phyloP scores from a whole-genome alignment of 768 basidiomycete species.

The Mycena latifolia region DNA sequence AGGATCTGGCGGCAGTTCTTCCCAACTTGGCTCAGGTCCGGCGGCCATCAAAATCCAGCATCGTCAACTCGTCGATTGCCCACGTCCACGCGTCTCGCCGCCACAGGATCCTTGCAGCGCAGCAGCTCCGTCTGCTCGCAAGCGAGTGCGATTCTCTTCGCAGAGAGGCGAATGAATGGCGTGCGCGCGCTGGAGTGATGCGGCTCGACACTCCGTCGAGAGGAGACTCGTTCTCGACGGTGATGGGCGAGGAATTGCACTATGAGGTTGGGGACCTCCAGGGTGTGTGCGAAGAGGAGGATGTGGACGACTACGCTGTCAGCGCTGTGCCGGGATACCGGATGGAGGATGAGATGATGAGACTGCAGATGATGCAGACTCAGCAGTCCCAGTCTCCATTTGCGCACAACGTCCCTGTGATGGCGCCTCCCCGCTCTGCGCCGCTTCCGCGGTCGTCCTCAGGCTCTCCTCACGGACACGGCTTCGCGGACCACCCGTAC shows the following conservation, averaged over 20 bases:
- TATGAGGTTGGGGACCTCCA: slow-evolving; percentile 36
- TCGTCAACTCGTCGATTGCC: slow-evolving; percentile 83
- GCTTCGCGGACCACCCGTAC: slow-evolving; percentile 24
- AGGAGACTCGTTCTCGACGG: slow-evolving; percentile 64
- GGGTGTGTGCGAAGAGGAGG: slow-evolving; percentile 34
- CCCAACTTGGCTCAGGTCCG: slow-evolving; percentile 77
- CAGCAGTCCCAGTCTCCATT: slow-evolving; percentile 30
- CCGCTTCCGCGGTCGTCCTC: slow-evolving; percentile 26
- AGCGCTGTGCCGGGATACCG: slow-evolving; percentile 32
- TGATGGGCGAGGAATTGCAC: slow-evolving; percentile 59
- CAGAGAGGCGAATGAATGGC: slow-evolving; percentile 81
- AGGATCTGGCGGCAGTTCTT: slow-evolving; percentile 78
- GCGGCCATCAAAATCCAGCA: slow-evolving; percentile 82
- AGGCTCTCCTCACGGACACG: slow-evolving; percentile 20
- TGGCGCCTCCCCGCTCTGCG: slow-evolving; percentile 21
- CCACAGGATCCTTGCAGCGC: slow-evolving; percentile 72
- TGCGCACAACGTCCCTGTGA: slow-evolving; percentile 32
- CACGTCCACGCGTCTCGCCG: slow-evolving; percentile 71
- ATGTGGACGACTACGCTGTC: slow-evolving; percentile 31
- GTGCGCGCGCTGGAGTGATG: slow-evolving; percentile 66
- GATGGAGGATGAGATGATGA: slow-evolving; percentile 38
- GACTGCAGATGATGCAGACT: slow-evolving; percentile 35
- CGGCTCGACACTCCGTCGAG: slow-evolving; percentile 66
- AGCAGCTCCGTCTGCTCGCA: slow-evolving; percentile 70
- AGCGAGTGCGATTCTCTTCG: slow-evolving; percentile 76